Base-by-base conservation (phyloP, 2,329 filamentous ascomycete genomes). In the Metarhizium album region DNA sequence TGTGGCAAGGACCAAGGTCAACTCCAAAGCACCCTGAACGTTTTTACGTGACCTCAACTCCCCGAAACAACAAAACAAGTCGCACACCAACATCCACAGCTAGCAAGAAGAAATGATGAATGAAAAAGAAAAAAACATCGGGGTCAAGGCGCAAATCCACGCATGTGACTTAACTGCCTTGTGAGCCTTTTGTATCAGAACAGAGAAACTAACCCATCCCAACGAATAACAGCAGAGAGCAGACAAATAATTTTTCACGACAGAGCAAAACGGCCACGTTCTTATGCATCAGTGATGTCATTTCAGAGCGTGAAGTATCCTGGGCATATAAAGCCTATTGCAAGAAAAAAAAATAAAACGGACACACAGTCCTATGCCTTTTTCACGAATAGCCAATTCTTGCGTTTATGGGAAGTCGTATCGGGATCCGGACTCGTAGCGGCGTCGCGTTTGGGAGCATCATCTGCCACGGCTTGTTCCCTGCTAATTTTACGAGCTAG, bases 331-430 rank as follows among this genome's bases (percentile, higher is more conserved):
- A 35, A 35, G 11, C 33, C 11, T 14, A 13, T 16, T 11, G 33
- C 33, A 35, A 31, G 29, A 31, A 31, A 38, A 38, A 16, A 38
- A 38, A 14, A 40, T 20, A 40, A 40, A 40, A 6, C 37, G 20
- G 16, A 22, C 6, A 40, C 16, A 20, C n/a, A 40, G 11, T 35
- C 14, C 69, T n/a, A 70, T 6, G 62, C 62, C 67, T 73, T 75
- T 66, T 74, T 77, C 57, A 69, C 67, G 51, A 77, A 70, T 52
- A 76, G 68, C 67, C 71, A 72, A 54, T 70, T 70, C 66, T 72
- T 76, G 55, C 73, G 69, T 64, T 73, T 75, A 55, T 67, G 60
- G 3, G 67, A 67, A 16, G 59, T 46, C 6, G 57, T 51, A 51
- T 61, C 60, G 18, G 52, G 13, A 3, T 46, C 54, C n/a, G 50